Conservation (phyloP, 1,139 yeast species). For the Yamadazyma triangularis region DNA sequence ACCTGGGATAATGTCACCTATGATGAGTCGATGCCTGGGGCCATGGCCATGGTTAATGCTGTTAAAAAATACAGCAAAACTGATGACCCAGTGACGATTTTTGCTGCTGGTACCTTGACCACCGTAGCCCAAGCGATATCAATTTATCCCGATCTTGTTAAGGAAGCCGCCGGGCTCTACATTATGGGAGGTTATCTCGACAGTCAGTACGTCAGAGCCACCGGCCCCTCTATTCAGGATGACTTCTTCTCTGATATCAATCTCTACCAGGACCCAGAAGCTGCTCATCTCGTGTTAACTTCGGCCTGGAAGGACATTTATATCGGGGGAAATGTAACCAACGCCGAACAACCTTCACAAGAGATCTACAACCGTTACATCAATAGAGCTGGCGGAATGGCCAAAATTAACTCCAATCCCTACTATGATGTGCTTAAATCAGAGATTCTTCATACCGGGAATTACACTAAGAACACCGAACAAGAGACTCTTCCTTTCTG, state of each 20-base stretch:
- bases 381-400: slow-evolving; percentile 25
- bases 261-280: slow-evolving; percentile 40
- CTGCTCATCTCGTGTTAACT: slow-evolving; percentile 36
- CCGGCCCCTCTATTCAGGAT: slow-evolving; percentile 20
- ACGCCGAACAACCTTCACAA: slow-evolving; percentile 33
- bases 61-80: slow-evolving; percentile 24
- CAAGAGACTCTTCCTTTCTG: slow-evolving; percentile 32
- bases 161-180: slow-evolving; percentile 35
- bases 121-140: slow-evolving; percentile 40
- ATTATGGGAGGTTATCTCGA: slow-evolving; percentile 42
- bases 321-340: slow-evolving; percentile 39
- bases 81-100: slow-evolving; percentile 29
- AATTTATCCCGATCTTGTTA: slow-evolving; percentile 30
- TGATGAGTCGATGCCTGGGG: slow-evolving; percentile 24
- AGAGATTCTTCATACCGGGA: slow-evolving; percentile 26
- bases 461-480: slow-evolving; percentile 15
- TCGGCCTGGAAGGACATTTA: slow-evolving; percentile 31
- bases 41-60: slow-evolving; percentile 33
- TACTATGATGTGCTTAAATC: slow-evolving; percentile 20
- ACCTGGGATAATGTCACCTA: slow-evolving; percentile 25
- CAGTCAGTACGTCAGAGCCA: slow-evolving; percentile 30
- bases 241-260: slow-evolving; percentile 40
- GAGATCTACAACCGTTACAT: slow-evolving; percentile 27
- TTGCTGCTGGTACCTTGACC: slow-evolving; percentile 38
- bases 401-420: slow-evolving; percentile 17